Base-by-base conservation (phyloP, 2,329 filamentous ascomycete genomes). In the Fulvia fulva region DNA sequence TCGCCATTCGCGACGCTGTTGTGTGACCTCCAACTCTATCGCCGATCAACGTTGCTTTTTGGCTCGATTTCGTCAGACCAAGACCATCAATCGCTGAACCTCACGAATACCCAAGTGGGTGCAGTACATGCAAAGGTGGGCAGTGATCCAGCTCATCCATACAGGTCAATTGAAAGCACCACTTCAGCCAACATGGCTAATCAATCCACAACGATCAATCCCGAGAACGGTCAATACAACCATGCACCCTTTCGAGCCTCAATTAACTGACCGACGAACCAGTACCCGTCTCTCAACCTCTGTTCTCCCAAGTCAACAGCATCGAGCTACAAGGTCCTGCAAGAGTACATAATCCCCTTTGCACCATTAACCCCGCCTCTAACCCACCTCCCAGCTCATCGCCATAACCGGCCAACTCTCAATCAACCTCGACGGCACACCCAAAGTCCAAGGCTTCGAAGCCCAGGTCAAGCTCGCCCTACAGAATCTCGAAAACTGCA, bases 331-430 rank as follows among this genome's bases (percentile, higher is more conserved):
- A 23, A 37, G 41, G 21, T 51, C 61, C 2, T 52, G 61, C 44
- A 56, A 63, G 23, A 59, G 26, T 32, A 50, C 23, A n/a, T 26
- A 9, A 12, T 11, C n/a, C 25, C 46, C n/a, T 12, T 30, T n/a
- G 9, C 46, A 19, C 6, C 22, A 4, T 21, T 6, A 11, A 19
- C 11, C 44, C 44, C 44, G 9, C 44, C 44, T 21, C 44, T 47
- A n/a, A 21, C 22, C 44, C 44, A 21, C 8, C 26, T 2, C 46
- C 8, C 25, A 50, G 47, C 55, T 64, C 26, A 56, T 64, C 5
- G 62, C 62, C 21, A 59, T 61, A n/a, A 64, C 62, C 16, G 60
- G 62, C 5, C 58, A 64, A 41, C 60, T 64, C 34, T 58, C 62
- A 7, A 63, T 64, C 30, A 51, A 60, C 21, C 57, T 53, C 6